phyloP scores from a whole-genome alignment of 2,329 filamentous ascomycete genomes.

The Cladosporium sp. region DNA sequence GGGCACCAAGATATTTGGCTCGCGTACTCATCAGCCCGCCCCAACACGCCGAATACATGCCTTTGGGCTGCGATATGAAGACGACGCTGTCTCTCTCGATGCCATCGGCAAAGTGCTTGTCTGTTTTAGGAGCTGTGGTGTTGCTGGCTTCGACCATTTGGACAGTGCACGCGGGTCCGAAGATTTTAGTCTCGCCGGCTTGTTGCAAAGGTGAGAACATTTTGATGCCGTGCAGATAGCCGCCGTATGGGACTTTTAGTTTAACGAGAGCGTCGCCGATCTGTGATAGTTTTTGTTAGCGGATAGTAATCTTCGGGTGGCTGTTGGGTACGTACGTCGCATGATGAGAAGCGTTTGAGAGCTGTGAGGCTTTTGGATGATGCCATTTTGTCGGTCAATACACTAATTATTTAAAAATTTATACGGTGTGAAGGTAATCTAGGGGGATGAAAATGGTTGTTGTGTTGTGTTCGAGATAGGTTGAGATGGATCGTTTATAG shows the following conservation, averaged over 20 bases:
- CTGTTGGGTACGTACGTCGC: conserved; percentile 13
- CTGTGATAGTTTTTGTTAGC: conserved; percentile 7
- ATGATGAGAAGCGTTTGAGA: conserved; percentile 20
- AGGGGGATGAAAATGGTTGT: background rate
- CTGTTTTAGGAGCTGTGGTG: conserved; percentile 36
- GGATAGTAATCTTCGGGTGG: background rate
- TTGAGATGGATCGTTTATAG: background rate
- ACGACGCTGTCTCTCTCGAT: conserved; percentile 40
- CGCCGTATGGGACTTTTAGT: conserved; percentile 49
- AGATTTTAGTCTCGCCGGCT: conserved; percentile 54
- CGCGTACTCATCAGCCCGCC: conserved; percentile 45
- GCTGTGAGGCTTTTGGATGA: conserved; percentile 14
- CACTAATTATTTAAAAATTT: background rate
- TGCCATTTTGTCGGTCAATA: background rate
- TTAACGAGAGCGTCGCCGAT: conserved; percentile 56
- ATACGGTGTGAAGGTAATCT: too few relatives aligned
- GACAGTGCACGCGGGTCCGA: conserved; percentile 56
- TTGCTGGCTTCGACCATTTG: conserved; percentile 40
- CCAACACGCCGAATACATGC: conserved; percentile 41
- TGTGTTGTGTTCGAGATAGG: background rate
- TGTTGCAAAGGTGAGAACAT: conserved; percentile 60
- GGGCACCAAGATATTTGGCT: conserved; percentile 39
- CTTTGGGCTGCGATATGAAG: conserved; percentile 42
- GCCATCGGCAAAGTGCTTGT: conserved; percentile 42
- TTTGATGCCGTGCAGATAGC: conserved; percentile 57